Base-by-base conservation (phyloP, 371 early-diverging fungal species). In the Dinochytrium kinnereticum region DNA sequence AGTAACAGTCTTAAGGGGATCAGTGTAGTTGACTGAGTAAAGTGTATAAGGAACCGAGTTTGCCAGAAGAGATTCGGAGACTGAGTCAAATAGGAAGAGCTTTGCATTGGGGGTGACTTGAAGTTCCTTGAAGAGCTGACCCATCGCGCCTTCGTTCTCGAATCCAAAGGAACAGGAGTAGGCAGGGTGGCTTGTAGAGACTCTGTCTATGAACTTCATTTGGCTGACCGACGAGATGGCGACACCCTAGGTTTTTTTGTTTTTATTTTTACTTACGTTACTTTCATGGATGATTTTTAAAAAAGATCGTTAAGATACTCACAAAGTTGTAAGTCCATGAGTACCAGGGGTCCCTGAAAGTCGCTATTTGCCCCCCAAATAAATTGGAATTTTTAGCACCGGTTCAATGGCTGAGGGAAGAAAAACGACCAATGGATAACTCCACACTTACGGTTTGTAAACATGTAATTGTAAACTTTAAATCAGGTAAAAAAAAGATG, bases 311-410 rank as follows among this genome's bases (percentile, higher is more conserved):
- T 44, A 19, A 44, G 44, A 7, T 53, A 26, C 55, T 53, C 26
- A 53, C 55, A n/a, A 13, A 13, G 61, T 61, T 61, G 61, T 61
- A 61, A 15, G 61, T 61, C 61, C 61, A 61, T 34, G 61, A 61
- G 61, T 61, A 61, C 61, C 61, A 61, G 15, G 61, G 61, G 15
- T 3, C 24, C 7, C 13, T 28, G 36, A 61, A 24, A 24, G 3
- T 33, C 34, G 61, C 61, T 61, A 36, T 21, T 61, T 37, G 26
- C 36, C 5, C 3, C 36, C 30, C 19, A 37, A 7, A 13, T n/a
- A 53, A 53, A 53, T 13, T 44, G 24, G 34, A 28, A 2, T 3
- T 61, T 7, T 21, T 10, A 34, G 36, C 34, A 61, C 10, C n/a
- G n/a, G n/a, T 44, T 44, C 7, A 44, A 44, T 13, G 44, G 7